phyloP scores from a whole-genome alignment of 2,329 filamentous ascomycete genomes.

The Shiraia sp. region DNA sequence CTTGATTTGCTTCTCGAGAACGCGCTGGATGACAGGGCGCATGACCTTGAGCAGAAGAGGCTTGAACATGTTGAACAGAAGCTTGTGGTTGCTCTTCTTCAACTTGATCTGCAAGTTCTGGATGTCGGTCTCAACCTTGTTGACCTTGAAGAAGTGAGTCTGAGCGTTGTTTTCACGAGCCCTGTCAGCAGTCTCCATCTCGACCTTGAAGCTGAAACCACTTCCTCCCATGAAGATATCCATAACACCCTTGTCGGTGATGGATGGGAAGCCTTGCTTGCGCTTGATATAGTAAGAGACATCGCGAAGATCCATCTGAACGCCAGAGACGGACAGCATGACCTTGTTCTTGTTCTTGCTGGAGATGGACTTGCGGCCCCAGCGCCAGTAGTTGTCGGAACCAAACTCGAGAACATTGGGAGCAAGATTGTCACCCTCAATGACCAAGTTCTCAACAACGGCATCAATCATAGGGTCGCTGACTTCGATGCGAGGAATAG shows the following conservation, averaged over 20 bases:
- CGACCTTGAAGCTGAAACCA: slow-evolving; percentile 90
- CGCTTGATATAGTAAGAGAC: slow-evolving; percentile 94
- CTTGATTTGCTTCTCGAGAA: slow-evolving; percentile 85
- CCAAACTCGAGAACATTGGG: slow-evolving; percentile 88
- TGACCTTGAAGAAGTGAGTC: slow-evolving; percentile 91
- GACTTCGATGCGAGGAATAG: slow-evolving; percentile 92
- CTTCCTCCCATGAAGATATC: slow-evolving; percentile 86
- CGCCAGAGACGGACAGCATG: slow-evolving; percentile 82
- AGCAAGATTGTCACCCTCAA: slow-evolving; percentile 96
- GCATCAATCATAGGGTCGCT: slow-evolving; percentile 82
- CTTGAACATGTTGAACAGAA: slow-evolving; percentile 85
- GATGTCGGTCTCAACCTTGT: slow-evolving; percentile 82
- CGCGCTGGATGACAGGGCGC: slow-evolving; percentile 82
- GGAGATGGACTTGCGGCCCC: slow-evolving; percentile 84
- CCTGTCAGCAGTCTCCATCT: slow-evolving; percentile 78
- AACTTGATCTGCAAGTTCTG: slow-evolving; percentile 85
- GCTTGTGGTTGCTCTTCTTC: slow-evolving; percentile 93
- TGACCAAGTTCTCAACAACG: slow-evolving; percentile 89
- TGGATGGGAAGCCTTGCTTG: slow-evolving; percentile 87
- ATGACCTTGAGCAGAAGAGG: slow-evolving; percentile 82
- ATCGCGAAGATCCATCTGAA: slow-evolving; percentile 80
- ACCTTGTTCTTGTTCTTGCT: slow-evolving; percentile 83
- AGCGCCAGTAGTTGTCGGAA: slow-evolving; percentile 92
- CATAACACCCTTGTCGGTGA: slow-evolving; percentile 85
- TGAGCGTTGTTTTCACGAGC: slow-evolving; percentile 58